These are phyloP conservation scores for Vanderwaltozyma yarrowii DNA, from an alignment of 805 yeast genomes.

Conservation along the genomic window DNA sequence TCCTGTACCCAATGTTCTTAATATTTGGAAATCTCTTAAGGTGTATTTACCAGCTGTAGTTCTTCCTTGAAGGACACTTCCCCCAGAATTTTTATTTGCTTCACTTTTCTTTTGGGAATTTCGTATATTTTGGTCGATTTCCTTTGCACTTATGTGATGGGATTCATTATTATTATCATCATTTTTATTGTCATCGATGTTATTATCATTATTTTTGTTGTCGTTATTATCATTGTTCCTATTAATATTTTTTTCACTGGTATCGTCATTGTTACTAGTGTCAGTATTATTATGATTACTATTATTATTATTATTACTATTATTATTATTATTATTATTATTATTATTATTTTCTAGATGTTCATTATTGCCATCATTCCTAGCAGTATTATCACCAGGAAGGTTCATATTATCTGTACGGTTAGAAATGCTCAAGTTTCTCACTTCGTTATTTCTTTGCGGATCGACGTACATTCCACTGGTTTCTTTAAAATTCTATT, in stretches of 20 bases:
- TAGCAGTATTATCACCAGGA: too few relatives aligned
- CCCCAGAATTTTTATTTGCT: neutral
- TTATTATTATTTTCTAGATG: too few relatives aligned
- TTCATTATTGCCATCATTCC: too few relatives aligned
- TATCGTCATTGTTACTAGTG: too few relatives aligned
- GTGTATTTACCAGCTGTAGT: slow-evolving; percentile 56
- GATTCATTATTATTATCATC: neutral
- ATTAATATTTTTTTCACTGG: too few relatives aligned
- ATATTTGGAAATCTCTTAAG: slow-evolving; percentile 67
- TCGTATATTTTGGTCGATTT: neutral
- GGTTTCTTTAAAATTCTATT: too few relatives aligned
- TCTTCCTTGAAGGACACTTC: slow-evolving; percentile 1
- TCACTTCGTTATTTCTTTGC: slow-evolving; percentile 9
- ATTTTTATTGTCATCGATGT: neutral
- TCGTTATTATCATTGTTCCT: neutral
- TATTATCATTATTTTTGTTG: neutral
- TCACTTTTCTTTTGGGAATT: neutral
- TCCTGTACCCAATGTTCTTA: slow-evolving; percentile 87
- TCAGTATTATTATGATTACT: too few relatives aligned
- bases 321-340: too few relatives aligned
- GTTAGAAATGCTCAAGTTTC: slow-evolving; percentile 6
- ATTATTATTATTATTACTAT: too few relatives aligned
- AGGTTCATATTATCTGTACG: too few relatives aligned
- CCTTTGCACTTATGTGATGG: neutral
- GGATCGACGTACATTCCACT: slow-evolving; percentile 12